Evolutionary conservation across 176 grass and related monocot species (phyloP).

Genomic region (Carex cristatella): DNA sequence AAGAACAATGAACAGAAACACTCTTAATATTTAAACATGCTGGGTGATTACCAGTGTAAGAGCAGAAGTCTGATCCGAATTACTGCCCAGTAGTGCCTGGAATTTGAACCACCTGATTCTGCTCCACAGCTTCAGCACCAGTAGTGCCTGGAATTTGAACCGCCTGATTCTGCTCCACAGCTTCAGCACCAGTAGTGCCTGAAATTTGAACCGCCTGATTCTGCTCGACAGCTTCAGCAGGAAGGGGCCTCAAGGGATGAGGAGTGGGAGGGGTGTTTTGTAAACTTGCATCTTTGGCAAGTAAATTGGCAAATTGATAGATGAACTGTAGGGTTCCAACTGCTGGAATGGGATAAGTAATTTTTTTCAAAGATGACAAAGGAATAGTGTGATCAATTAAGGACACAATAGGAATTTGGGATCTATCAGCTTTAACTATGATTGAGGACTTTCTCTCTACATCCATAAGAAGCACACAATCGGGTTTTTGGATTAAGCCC

Average conservation of each 20-base stretch:
- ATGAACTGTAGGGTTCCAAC: neutral
- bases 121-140: too few relatives aligned
- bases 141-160: too few relatives aligned
- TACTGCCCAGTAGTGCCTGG: too few relatives aligned
- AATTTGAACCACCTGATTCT: too few relatives aligned
- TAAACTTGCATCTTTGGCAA: neutral
- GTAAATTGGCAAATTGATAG: neutral
- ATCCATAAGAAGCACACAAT: neutral
- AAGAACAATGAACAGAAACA: neutral
- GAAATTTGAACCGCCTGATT: too few relatives aligned
- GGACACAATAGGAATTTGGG: constrained; percentile 2
- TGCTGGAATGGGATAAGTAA: neutral
- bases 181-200: too few relatives aligned
- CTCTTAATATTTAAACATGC: neutral
- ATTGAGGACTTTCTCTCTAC: neutral
- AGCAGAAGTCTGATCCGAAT: too few relatives aligned
- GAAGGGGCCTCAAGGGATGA: too few relatives aligned
- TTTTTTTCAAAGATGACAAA: neutral
- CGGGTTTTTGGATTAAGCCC: neutral
- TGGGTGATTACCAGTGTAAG: too few relatives aligned
- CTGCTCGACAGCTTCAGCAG: too few relatives aligned
- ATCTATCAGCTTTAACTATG: neutral
- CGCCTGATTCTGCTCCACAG: too few relatives aligned
- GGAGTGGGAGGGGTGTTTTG: too few relatives aligned
- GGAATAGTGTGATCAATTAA: neutral